Percentiles rank a stretch among this genome's conserved stretches.
These are phyloP conservation scores for Aulographum hederae DNA, from an alignment of 2,329 filamentous ascomycete genomes.

Conservation along the genomic window DNA sequence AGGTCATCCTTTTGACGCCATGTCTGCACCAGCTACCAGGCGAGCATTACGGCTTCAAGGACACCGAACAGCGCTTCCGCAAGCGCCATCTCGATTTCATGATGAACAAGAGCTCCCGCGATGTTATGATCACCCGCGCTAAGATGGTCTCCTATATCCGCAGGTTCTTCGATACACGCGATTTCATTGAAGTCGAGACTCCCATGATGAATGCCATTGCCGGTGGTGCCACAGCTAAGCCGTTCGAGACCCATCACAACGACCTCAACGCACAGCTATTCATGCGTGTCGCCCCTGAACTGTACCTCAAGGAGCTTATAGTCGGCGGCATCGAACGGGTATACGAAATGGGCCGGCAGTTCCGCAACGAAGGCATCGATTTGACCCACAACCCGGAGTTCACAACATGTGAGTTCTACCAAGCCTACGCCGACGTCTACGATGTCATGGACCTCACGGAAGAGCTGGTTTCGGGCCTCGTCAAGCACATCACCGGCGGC, in stretches of 20 bases:
- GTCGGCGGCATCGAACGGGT: slow-evolving; percentile 89
- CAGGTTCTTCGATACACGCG: slow-evolving; percentile 67
- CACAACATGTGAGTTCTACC: slow-evolving; percentile 94
- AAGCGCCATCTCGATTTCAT: slow-evolving; percentile 91
- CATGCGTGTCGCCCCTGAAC: slow-evolving; percentile 84
- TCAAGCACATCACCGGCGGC: slow-evolving; percentile 72
- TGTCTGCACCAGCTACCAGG: slow-evolving; percentile 82
- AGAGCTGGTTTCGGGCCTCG: slow-evolving; percentile 75
- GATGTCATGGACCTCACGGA: slow-evolving; percentile 86
- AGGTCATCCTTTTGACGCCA: slow-evolving; percentile 72
- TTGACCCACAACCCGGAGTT: slow-evolving; percentile 97
- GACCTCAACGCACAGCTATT: slow-evolving; percentile 88
- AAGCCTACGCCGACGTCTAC: slow-evolving; percentile 58
- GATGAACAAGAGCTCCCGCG: slow-evolving; percentile 77
- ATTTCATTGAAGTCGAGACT: slow-evolving; percentile 90
- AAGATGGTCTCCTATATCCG: slow-evolving; percentile 84
- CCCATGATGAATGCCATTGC: slow-evolving; percentile 96
- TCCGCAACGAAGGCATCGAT: slow-evolving; percentile 84
- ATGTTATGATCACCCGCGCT: slow-evolving; percentile 69
- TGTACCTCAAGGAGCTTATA: slow-evolving; percentile 91
- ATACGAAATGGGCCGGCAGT: slow-evolving; percentile 89
- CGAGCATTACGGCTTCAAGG: slow-evolving; percentile 88
- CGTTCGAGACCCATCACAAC: slow-evolving; percentile 92
- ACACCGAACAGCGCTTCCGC: slow-evolving; percentile 75
- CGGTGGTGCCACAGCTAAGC: slow-evolving; percentile 86